phyloP scores from a whole-genome alignment of 2,329 filamentous ascomycete species.

The Fusarium palustre region DNA sequence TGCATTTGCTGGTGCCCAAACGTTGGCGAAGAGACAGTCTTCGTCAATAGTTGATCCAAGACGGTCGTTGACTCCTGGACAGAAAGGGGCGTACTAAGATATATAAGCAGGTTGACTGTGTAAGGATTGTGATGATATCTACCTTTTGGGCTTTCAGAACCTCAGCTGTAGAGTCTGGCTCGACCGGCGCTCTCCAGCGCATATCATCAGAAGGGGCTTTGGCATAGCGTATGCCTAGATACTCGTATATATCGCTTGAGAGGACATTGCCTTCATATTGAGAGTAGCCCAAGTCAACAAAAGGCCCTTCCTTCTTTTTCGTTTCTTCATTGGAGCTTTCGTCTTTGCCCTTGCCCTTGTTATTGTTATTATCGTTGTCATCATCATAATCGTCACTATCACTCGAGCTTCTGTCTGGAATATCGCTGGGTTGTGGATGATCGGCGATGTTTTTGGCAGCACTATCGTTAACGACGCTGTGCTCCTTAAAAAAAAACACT shows the following conservation, averaged over 20 bases:
- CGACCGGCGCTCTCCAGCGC: conserved; percentile 62
- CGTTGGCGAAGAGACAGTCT: conserved; percentile 62
- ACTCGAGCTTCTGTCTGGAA: neutral
- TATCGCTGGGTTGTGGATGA: conserved; percentile 2
- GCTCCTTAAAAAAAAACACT: conserved; percentile 17
- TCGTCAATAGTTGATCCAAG: conserved; percentile 47
- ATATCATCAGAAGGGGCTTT: conserved; percentile 62
- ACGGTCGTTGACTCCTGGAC: conserved; percentile 54
- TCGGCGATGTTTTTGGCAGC: conserved; percentile 1
- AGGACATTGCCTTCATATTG: conserved; percentile 56
- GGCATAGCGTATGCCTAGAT: conserved; percentile 64
- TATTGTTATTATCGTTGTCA: conserved; percentile 3
- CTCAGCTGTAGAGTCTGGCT: conserved; percentile 52
- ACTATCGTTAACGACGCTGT: neutral
- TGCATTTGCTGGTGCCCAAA: conserved; percentile 58
- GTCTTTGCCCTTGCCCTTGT: neutral
- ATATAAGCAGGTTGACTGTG: neutral
- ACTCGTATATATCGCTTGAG: conserved; percentile 57
- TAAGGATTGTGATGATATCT: neutral
- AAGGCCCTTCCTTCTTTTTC: conserved; percentile 8
- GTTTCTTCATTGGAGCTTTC: conserved; percentile 1
- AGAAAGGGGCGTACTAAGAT: conserved; percentile 60
- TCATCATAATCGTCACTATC: conserved; percentile 2
- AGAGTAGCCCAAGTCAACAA: conserved; percentile 59
- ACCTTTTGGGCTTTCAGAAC: conserved; percentile 55